Percentiles rank a stretch among this genome's conserved stretches.
phyloP scores from a whole-genome alignment of 495 filamentous ascomycete species.

The Chaetomium fimeti region DNA sequence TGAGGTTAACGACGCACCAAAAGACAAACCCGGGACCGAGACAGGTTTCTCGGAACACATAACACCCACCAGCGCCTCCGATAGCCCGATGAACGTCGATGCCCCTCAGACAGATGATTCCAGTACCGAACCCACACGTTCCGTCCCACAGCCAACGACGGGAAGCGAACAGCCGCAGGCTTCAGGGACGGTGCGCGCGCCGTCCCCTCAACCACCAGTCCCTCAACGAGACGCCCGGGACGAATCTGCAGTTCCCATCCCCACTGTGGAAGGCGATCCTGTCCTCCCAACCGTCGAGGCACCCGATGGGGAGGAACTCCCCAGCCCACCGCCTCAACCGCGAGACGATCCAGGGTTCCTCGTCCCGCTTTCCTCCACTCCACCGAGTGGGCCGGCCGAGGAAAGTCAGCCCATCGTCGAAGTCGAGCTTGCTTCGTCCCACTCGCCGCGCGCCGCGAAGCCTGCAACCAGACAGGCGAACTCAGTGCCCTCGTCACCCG shows the following conservation, averaged over 20 bases:
- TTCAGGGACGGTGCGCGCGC: not conserved
- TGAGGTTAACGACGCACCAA: not conserved
- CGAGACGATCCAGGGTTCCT: not conserved
- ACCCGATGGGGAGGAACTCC: conserved; percentile 3
- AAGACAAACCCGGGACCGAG: not conserved
- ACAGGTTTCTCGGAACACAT: not conserved
- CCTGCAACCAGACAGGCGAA: not conserved
- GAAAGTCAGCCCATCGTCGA: not conserved
- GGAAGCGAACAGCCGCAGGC: not conserved
- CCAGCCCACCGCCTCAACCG: not conserved
- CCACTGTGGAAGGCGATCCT: not conserved
- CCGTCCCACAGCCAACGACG: not conserved
- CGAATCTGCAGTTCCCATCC: not conserved
- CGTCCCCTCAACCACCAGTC: not conserved
- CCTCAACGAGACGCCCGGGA: not conserved
- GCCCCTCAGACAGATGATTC: not conserved
- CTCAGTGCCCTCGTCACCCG: not conserved
- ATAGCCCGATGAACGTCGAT: not conserved
- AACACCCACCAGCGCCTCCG: not conserved
- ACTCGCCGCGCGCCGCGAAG: not conserved
- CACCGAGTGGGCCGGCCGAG: not conserved
- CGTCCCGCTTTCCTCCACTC: not conserved
- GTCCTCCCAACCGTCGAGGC: conserved; percentile 14
- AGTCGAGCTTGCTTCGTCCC: not conserved
- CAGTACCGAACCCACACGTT: not conserved